Base-by-base conservation (phyloP, 2,329 filamentous ascomycete genomes). In the Sclerotinia nivalis region DNA sequence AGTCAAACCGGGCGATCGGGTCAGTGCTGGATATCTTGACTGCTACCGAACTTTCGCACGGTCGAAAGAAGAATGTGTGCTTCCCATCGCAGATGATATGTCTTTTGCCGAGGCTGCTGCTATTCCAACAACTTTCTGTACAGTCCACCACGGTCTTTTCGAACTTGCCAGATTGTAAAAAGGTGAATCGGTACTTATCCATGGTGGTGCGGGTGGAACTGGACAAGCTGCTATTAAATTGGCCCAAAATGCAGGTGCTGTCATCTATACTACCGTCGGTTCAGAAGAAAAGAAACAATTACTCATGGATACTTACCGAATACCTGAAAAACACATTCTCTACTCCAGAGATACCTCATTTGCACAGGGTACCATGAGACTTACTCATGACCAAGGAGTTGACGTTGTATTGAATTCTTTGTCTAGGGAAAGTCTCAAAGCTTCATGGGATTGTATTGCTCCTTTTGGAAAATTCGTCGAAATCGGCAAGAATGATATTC, bases 241-340 rank as follows among this genome's bases (percentile, higher is more conserved):
- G 0, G 77, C 79, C 0, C 77, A 80, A 37, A 70, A 71, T 50
- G 31, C 76, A 0, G 76, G 76, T 1, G 78, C 77, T n/a, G 72
- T 80, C 3, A 73, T 87, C 2, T 84, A 83, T 69, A 79, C 78
- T 1, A 85, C 82, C 0, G 80, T 83, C 7, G 60, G 73, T 0
- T 80, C 76, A 18, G 62, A 76, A 0, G 72, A 76, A 1, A 84
- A 88, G 70, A 79, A 78, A 13, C 59, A 75, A 0, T 68, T 80
- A 3, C 74, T 88, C 1, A 66, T 77, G 5, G 28, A 75, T 0
- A 74, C 74, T 0, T 78, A 79, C 56, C 79, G 80, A 2, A 78
- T 87, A 6, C 76, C 80, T 0, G 61, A 77, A 0, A 70, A 79
- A 2, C 78, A 78, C 31, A 83, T 86, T 12, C 73, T 87, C 5